Conservation (phyloP, 2,329 filamentous ascomycete genomes). For the Stylonectria norvegica region DNA sequence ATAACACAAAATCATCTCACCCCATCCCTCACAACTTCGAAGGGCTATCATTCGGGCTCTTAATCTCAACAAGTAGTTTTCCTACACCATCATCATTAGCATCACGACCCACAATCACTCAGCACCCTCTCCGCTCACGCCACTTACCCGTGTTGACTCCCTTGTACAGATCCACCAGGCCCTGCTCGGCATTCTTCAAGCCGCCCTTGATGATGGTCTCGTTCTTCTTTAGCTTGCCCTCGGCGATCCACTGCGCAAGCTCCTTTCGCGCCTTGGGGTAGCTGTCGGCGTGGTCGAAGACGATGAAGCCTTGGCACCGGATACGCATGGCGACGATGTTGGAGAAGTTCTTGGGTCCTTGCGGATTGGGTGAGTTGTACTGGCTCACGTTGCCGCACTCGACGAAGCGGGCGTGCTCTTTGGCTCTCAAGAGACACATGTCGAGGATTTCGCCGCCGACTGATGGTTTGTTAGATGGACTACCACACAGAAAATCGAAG, state of each 20-base stretch:
- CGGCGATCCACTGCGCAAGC: slow-evolving; percentile 63
- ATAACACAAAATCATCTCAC: no score
- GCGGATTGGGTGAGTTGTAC: slow-evolving; percentile 59
- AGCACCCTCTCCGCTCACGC: no score
- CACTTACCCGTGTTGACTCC: slow-evolving; percentile 61
- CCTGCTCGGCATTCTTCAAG: slow-evolving; percentile 59
- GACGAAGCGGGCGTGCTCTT: slow-evolving; percentile 61
- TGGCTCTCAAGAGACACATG: slow-evolving; percentile 60
- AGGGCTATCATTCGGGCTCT: slow-evolving; percentile 29
- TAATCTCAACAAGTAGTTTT: slow-evolving; percentile 41
- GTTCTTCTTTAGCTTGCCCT: slow-evolving; percentile 70
- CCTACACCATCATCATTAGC: slow-evolving; percentile 28
- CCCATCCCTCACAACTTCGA: slow-evolving; percentile 25
- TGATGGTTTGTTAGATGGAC: slow-evolving; percentile 12
- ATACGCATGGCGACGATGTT: slow-evolving; percentile 55
- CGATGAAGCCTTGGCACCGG: slow-evolving; percentile 69
- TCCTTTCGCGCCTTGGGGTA: slow-evolving; percentile 58
- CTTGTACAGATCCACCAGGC: slow-evolving; percentile 61
- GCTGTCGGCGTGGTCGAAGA: slow-evolving; percentile 63
- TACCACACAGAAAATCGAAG: accelerated
- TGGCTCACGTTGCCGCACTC: slow-evolving; percentile 70
- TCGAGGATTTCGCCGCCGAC: slow-evolving; percentile 71
- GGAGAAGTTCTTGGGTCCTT: slow-evolving; percentile 54
- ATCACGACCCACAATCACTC: neutral
- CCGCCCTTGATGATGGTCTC: slow-evolving; percentile 71